Evolutionary conservation across 148 eudicot species (phyloP).

Genomic region (Oxyria digyna): DNA sequence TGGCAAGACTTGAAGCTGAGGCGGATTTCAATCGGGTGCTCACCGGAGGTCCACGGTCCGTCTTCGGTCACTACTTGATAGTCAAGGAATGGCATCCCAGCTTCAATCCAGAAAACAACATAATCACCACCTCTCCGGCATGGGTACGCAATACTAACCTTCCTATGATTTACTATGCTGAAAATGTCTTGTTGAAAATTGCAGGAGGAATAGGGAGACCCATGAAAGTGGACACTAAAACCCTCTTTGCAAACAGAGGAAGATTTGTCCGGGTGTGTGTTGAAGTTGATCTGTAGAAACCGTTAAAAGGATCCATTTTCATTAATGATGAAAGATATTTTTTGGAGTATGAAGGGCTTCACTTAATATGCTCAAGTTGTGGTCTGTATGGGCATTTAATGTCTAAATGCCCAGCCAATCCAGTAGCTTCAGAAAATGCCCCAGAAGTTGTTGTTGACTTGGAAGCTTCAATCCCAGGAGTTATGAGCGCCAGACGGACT

Average conservation of each 20-base stretch:
- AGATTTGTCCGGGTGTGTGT: not conserved
- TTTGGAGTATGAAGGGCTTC: not conserved
- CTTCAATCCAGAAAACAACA: not conserved
- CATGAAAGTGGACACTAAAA: too few relatives aligned
- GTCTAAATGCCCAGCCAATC: too few relatives aligned
- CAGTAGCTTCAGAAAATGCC: too few relatives aligned
- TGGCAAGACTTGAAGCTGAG: too few relatives aligned
- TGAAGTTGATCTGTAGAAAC: not conserved
- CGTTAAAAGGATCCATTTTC: not conserved
- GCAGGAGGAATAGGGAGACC: not conserved
- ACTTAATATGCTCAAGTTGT: not conserved
- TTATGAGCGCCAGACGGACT: too few relatives aligned
- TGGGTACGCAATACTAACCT: not conserved
- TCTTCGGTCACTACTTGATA: not conserved
- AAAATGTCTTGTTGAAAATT: not conserved
- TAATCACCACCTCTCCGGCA: not conserved
- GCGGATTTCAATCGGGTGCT: not conserved
- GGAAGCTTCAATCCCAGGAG: too few relatives aligned
- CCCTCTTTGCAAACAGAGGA: not conserved
- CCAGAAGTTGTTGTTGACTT: too few relatives aligned
- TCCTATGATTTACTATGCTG: not conserved
- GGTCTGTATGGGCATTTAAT: not conserved
- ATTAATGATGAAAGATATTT: not conserved
- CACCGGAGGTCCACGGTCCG: not conserved
- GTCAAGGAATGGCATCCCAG: not conserved